Conservation (phyloP, 2,329 filamentous ascomycete species). For the Fusarium sp. region DNA sequence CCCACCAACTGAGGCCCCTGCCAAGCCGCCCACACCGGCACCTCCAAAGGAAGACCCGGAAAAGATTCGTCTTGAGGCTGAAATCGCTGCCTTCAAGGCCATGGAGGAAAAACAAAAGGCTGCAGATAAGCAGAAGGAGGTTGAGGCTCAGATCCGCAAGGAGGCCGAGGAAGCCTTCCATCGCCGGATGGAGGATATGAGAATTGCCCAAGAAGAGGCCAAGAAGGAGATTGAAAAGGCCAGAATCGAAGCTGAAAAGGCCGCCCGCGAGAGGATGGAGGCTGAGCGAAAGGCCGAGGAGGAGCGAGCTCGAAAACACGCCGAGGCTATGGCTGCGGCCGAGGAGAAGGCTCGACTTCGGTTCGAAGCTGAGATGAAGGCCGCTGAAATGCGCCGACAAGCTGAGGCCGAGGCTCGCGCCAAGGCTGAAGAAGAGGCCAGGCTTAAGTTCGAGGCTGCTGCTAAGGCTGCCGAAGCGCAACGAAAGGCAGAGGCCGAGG, state of each 20-base stretch:
- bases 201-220: not conserved
- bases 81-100: conserved; percentile 63
- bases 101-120: conserved; percentile 59
- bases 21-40: conserved; percentile 55
- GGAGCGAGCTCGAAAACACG: not conserved
- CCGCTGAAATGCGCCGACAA: conserved; percentile 57
- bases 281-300: not conserved
- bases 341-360: not conserved
- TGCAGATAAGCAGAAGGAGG: conserved; percentile 55
- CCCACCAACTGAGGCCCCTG: conserved; percentile 47
- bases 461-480: conserved; percentile 51
- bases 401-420: conserved; percentile 58
- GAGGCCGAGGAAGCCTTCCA: not conserved
- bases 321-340: not conserved
- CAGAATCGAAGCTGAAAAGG: not conserved
- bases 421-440: conserved; percentile 57
- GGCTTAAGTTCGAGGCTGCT: conserved; percentile 58
- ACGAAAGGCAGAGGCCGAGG: conserved; percentile 31
- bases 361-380: conserved; percentile 47
- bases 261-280: not conserved
- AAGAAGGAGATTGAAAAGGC: not conserved
- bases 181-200: not conserved
- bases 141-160: conserved; percentile 50
- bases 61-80: conserved; percentile 68
- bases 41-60: conserved; percentile 62